Evolutionary conservation across 306 rosid species (phyloP), one percentile per base, ranked within the genome.

Genomic region (Delonix regia): DNA sequence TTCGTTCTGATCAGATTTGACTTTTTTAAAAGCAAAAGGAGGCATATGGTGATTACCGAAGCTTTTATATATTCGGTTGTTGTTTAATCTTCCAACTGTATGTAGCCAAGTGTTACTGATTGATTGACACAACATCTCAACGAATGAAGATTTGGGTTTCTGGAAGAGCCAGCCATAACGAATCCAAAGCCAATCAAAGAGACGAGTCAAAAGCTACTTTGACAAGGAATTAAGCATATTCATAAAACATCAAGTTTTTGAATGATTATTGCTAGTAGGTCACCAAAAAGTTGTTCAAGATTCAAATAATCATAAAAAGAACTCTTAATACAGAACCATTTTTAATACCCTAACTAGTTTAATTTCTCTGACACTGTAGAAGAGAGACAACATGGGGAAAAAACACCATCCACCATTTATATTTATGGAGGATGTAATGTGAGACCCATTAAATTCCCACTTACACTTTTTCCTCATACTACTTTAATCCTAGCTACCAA

Each of bases 181-280:
- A 74, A 80, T 71, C 78, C 78, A 66, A 76, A 34, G 85, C 59
- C 25, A 56, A n/a, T n/a, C n/a, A n/a, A n/a, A 52, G 49, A 75
- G 69, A 82, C 25, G 69, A 56, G 90, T 90, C 92, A 88, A 88
- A 85, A 83, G 92, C 71, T 65, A 78, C 82, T 86, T 84, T 78
- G 88, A 81, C 86, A 73, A 77, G 76, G 85, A 87, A 80, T 49
- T 72, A 62, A 51, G 28, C 75, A 42, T 64, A 44, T 27, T 52
- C 33, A 33, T 55, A 41, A 61, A 49, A 41, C 75, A 80, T 87
- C 74, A 48, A 39, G 73, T 65, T 67, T 39, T 75, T 80, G 73
- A 78, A 72, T 80, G 71, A 84, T 71, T 45, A 74, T 65, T 5
- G 1, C 19, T 2, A 75, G 84, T 77, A 55, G 81, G 81, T 88